Base-by-base conservation (phyloP, 805 yeast genomes). In the Torulaspora delbrueckii region DNA sequence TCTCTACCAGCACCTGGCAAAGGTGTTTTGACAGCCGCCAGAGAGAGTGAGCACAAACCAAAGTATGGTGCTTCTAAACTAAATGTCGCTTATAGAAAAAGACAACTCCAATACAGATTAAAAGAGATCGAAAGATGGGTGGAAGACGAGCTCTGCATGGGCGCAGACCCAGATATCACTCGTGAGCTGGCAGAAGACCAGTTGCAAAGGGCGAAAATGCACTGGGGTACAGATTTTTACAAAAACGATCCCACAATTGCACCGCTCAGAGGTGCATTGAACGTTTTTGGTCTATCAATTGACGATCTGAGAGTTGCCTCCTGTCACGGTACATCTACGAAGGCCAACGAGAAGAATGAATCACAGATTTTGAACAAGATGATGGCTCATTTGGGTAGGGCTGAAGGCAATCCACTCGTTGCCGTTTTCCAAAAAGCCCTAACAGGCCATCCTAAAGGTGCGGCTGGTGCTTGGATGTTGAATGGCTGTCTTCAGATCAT, bases 391-490 rank as follows among this genome's bases (percentile, higher is more conserved):
- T 75, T 90, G 63, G 96, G 96, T 56, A 82, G 97, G 71, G 69
- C 90, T 42, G 84, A 82, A 70, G 97, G 97, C 67, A 90, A 90
- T 73, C 90, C 96, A 48, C 84, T 91, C 37, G 77, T 82, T 58
- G 93, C 96, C 74, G 89, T 90, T 44, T 88, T 88, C 89, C 97
- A 90, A 72, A 90, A 90, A 72, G 86, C 78, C 79, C 79, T 90
- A 62, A 90, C 97, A 55, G 97, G 97, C 68, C 97, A 90, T 75
- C 96, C 97, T 56, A 90, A 90, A 83, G 97, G 97, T 76, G 97
- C 96, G 57, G 97, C 97, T 43, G 97, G 96, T 72, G 96, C 97
- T 46, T 90, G 97, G 97, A 90, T 90, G 97, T 72, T 88, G 76
- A 91, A 90, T 70, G 97, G 97, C 67, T 93, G 84, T 47, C 73